These are phyloP conservation scores for Abelmoschus esculentus DNA, from an alignment of 345 rosid genomes.

Conservation along the genomic window DNA sequence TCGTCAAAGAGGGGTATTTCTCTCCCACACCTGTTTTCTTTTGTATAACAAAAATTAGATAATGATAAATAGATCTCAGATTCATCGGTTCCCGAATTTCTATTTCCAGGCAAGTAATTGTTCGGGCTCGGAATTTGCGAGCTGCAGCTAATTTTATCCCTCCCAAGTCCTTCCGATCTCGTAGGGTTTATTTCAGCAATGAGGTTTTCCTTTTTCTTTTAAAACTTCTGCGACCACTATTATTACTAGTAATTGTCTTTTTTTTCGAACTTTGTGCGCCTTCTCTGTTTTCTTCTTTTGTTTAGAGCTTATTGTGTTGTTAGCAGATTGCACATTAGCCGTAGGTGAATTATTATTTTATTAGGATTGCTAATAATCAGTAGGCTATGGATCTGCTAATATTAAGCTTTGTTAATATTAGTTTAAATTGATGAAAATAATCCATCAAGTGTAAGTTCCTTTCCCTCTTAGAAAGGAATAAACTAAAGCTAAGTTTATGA, in stretches of 20 bases:
- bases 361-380: not conserved
- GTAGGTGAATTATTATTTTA: not conserved
- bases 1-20: constrained; percentile 75
- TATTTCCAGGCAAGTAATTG: constrained; percentile 56
- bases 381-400: not conserved
- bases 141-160: constrained; percentile 86
- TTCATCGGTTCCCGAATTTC: not conserved
- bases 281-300: too few species aligned
- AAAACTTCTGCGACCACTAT: not conserved
- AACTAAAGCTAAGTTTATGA: constrained; percentile 9
- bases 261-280: too few species aligned
- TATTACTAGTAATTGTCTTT: too few species aligned
- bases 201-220: constrained; percentile 44
- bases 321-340: not conserved
- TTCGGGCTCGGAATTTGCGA: constrained; percentile 84
- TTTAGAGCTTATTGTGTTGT: not conserved
- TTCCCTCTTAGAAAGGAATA: not conserved
- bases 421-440: not conserved
- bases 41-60: not conserved
- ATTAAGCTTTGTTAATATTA: not conserved
- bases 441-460: not conserved
- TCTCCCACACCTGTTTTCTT: not conserved
- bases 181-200: constrained; percentile 70
- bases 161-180: constrained; percentile 74
- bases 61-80: not conserved